Conservation (phyloP, 352 stramenopile species). For the Stramenopiles sp. region DNA sequence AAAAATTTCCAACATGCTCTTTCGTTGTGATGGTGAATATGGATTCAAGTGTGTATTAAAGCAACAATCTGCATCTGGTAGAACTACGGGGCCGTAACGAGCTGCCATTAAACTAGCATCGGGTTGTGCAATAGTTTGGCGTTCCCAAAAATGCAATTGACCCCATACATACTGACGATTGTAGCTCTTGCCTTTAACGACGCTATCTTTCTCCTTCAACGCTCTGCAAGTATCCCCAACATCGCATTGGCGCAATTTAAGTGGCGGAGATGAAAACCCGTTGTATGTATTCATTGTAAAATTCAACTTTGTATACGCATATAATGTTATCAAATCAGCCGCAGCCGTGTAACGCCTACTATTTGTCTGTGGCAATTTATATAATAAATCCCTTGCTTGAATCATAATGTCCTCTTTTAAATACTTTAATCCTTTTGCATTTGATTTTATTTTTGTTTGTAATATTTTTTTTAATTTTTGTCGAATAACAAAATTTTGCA, state of each 20-base stretch:
- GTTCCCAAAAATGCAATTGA: slow-evolving; percentile 21
- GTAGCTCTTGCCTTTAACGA: slow-evolving; percentile 19
- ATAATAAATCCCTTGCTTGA: background rate
- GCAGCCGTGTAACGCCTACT: slow-evolving; percentile 20
- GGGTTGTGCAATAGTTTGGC: slow-evolving; percentile 21
- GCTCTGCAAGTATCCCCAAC: background rate
- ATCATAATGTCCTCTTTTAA: background rate
- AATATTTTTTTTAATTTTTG: background rate
- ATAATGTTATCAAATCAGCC: slow-evolving; percentile 52
- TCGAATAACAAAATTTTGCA: background rate
- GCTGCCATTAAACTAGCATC: slow-evolving; percentile 16
- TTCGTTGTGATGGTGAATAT: background rate
- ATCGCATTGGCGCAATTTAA: background rate
- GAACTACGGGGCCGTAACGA: slow-evolving; percentile 17
- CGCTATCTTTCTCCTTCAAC: background rate
- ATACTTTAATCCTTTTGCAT: background rate
- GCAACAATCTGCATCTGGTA: slow-evolving; percentile 20
- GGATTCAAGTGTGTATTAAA: slow-evolving; percentile 14
- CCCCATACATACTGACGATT: slow-evolving; percentile 20
- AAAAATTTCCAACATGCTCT: slow-evolving; percentile 16
- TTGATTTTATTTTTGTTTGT: background rate
- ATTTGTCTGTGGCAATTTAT: background rate
- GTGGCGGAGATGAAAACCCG: background rate
- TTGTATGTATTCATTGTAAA: slow-evolving; percentile 5
- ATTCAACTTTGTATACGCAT: slow-evolving; percentile 33